Conservation (phyloP, 1,284 basidiomycete genomes). For the Anthracocystis panici-leucophaei region DNA sequence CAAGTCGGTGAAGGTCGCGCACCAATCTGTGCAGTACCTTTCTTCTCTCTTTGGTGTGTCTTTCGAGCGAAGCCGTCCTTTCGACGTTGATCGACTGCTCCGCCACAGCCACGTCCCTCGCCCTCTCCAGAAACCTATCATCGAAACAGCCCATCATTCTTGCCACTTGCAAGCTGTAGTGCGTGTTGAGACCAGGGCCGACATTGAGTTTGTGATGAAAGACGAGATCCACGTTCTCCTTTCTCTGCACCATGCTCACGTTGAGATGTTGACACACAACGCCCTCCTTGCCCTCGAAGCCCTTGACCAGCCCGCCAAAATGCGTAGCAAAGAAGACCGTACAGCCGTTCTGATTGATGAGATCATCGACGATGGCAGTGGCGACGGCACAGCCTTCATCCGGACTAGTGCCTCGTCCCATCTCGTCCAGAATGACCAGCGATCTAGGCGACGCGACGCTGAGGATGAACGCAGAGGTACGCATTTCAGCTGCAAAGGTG, state of each 20-base stretch:
- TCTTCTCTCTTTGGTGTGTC: constrained; percentile 13
- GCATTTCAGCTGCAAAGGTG: constrained; percentile 59
- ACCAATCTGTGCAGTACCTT: constrained; percentile 22
- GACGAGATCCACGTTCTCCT: constrained; percentile 25
- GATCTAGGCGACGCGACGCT: constrained; percentile 73
- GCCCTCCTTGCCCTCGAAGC: constrained; percentile 31
- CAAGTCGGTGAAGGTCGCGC: constrained; percentile 16
- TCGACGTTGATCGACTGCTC: constrained; percentile 16
- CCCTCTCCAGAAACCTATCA: constrained; percentile 22
- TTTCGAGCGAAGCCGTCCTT: not conserved
- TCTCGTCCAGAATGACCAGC: constrained; percentile 88
- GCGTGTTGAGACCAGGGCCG: constrained; percentile 32
- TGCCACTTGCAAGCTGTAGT: constrained; percentile 54
- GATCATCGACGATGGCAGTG: constrained; percentile 88
- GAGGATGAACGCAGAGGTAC: constrained; percentile 72
- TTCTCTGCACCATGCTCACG: constrained; percentile 22
- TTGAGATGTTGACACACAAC: constrained; percentile 39
- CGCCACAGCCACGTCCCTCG: constrained; percentile 17
- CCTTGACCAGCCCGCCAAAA: constrained; percentile 64
- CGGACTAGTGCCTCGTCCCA: constrained; percentile 87
- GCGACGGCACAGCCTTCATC: constrained; percentile 88
- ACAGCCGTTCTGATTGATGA: constrained; percentile 77
- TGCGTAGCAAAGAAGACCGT: constrained; percentile 92
- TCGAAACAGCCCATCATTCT: constrained; percentile 46
- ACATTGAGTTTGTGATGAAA: constrained; percentile 43